These are phyloP conservation scores for Cynara cardunculus DNA, from an alignment of 129 eudicot species.

Conservation along the genomic window DNA sequence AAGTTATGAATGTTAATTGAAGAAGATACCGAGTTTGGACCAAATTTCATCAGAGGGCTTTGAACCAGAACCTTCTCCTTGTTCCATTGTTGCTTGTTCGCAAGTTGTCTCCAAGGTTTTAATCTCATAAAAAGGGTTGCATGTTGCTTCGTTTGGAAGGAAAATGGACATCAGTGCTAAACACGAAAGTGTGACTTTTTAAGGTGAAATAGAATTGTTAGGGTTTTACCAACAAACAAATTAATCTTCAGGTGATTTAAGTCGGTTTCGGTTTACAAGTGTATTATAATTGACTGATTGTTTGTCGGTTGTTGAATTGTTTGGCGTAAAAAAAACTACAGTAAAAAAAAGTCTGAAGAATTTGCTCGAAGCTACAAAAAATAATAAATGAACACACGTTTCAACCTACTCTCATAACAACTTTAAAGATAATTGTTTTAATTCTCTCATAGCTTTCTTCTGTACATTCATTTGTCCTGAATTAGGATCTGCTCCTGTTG, in stretches of 20 bases:
- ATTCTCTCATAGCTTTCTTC: too few relatives aligned
- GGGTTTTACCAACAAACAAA: neutral
- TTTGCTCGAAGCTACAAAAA: too few relatives aligned
- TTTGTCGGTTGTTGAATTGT: too few relatives aligned
- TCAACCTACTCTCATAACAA: too few relatives aligned
- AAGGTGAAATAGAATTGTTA: too few relatives aligned
- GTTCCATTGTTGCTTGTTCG: constrained; percentile 41
- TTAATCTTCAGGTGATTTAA: neutral
- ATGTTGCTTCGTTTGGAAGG: neutral
- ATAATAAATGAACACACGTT: too few relatives aligned
- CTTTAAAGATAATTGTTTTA: too few relatives aligned
- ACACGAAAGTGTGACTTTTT: constrained; percentile 3
- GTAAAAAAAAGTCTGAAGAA: too few relatives aligned
- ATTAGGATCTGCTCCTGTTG: too few relatives aligned
- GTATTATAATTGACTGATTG: too few relatives aligned
- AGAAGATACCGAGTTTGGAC: constrained; percentile 63
- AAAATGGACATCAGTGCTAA: constrained; percentile 12
- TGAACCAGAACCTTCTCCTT: constrained; percentile 55
- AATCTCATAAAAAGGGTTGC: neutral
- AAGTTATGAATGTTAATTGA: constrained; percentile 12
- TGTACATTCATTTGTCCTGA: too few relatives aligned
- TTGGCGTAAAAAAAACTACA: too few relatives aligned
- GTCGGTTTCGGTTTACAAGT: neutral
- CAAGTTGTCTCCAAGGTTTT: constrained; percentile 11
- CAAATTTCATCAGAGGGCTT: constrained; percentile 42